Evolutionary conservation across 176 grass and related monocot species (phyloP).

Genomic region (Lolium rigidum): DNA sequence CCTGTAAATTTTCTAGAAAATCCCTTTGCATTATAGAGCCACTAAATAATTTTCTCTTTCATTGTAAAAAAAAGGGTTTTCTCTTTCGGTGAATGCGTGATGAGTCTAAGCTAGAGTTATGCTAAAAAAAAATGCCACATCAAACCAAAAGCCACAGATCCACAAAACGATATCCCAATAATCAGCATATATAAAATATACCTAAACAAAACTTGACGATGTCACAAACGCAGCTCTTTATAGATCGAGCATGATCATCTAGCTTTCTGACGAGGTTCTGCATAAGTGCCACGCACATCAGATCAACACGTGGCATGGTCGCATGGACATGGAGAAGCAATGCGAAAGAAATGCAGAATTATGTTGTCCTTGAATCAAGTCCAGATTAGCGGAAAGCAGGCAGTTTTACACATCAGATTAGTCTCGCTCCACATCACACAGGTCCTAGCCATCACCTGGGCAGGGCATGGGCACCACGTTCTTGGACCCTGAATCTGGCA

Average conservation of each 20-base stretch:
- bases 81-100: neutral
- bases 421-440: constrained; percentile 45
- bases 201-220: constrained; percentile 11
- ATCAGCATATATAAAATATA: constrained; percentile 22
- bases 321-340: constrained; percentile 16
- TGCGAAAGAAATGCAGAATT: constrained; percentile 31
- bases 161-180: constrained; percentile 4
- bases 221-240: constrained; percentile 40
- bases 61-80: neutral
- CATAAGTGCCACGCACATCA: constrained; percentile 44
- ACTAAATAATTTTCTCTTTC: neutral
- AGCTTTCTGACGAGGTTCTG: constrained; percentile 51
- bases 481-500: constrained; percentile 41
- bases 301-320: constrained; percentile 30
- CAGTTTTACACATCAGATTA: constrained; percentile 63
- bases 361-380: constrained; percentile 39
- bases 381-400: constrained; percentile 38
- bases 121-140: constrained; percentile 6
- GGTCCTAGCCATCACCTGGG: constrained; percentile 39
- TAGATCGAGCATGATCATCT: neutral
- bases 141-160: constrained; percentile 31
- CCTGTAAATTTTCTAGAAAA: neutral
- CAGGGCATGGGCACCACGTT: constrained; percentile 42
- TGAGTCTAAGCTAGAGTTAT: constrained; percentile 11
- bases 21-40: neutral